Conservation (phyloP, 345 rosid species). For the Arabis alpina region DNA sequence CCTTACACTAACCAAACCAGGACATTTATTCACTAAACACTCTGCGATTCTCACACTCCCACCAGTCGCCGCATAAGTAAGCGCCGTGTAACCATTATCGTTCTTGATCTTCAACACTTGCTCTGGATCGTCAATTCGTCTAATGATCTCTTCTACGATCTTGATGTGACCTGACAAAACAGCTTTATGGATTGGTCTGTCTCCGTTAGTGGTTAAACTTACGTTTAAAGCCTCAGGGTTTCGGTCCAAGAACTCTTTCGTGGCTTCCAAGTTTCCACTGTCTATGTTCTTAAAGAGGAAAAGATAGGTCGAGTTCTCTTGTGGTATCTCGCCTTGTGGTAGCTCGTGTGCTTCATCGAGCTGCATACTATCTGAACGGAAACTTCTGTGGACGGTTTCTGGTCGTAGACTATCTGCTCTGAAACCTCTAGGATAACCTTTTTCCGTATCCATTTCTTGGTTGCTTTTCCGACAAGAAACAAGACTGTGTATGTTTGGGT, state of each 20-base stretch:
- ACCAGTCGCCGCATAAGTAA: constrained; percentile 72
- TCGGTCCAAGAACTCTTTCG: constrained; percentile 50
- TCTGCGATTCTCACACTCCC: constrained; percentile 63
- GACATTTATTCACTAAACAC: constrained; percentile 52
- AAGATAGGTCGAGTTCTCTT: constrained; percentile 43
- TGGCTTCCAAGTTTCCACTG: constrained; percentile 56
- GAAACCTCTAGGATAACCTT: constrained; percentile 40
- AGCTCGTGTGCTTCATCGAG: constrained; percentile 23
- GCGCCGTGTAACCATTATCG: constrained; percentile 59
- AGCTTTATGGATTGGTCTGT: constrained; percentile 66
- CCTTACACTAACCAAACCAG: constrained; percentile 47
- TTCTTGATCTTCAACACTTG: constrained; percentile 40
- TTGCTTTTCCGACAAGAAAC: constrained; percentile 22
- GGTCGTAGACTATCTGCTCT: constrained; percentile 36
- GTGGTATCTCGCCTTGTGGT: constrained; percentile 2
- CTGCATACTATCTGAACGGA: constrained; percentile 36
- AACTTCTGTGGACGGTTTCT: constrained; percentile 27
- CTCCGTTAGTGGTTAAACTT: constrained; percentile 60
- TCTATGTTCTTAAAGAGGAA: constrained; percentile 62
- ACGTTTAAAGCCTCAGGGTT: constrained; percentile 49
- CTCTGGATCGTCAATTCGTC: constrained; percentile 28
- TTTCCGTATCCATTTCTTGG: constrained; percentile 36
- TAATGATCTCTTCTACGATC: constrained; percentile 59
- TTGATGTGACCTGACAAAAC: constrained; percentile 66
- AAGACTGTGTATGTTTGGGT: neutral